Evolutionary conservation across 2,329 filamentous ascomycete genomes (phyloP).

Genomic region (Achaetomium macrosporum): DNA sequence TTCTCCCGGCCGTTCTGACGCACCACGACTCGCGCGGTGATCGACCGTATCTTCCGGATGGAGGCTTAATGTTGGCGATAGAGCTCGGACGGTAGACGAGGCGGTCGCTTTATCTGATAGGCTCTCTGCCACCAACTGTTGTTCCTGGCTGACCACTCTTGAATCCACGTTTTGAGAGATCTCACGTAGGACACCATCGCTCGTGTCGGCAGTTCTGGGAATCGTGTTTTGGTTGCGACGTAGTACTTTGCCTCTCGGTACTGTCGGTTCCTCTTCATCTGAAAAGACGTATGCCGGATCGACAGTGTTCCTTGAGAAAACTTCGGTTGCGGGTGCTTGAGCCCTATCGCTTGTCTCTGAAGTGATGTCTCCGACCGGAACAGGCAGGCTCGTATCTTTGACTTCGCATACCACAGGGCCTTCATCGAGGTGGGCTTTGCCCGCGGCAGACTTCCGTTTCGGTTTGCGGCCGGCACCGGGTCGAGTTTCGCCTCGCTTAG

Average conservation of each 20-base stretch:
- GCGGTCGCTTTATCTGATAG: not conserved
- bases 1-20: not conserved
- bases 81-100: not conserved
- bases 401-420: not conserved
- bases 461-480: not conserved
- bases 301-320: slow-evolving; percentile 22
- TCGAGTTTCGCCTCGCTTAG: not conserved
- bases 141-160: not conserved
- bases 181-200: not conserved
- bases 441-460: not conserved
- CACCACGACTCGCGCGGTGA: not conserved
- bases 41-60: not conserved
- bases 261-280: slow-evolving; percentile 31
- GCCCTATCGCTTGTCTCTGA: not conserved
- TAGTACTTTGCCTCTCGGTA: slow-evolving; percentile 10
- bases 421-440: not conserved
- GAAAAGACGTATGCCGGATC: slow-evolving; percentile 31
- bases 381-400: not conserved
- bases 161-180: not conserved
- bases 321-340: slow-evolving; percentile 6
- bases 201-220: not conserved
- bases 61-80: slow-evolving; percentile 3
- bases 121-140: not conserved
- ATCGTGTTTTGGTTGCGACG: not conserved
- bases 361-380: not conserved